Percentiles rank a stretch among this genome's conserved stretches.
Evolutionary conservation across 1,284 basidiomycete genomes (phyloP).

Genomic region (Puccinia hordei): DNA sequence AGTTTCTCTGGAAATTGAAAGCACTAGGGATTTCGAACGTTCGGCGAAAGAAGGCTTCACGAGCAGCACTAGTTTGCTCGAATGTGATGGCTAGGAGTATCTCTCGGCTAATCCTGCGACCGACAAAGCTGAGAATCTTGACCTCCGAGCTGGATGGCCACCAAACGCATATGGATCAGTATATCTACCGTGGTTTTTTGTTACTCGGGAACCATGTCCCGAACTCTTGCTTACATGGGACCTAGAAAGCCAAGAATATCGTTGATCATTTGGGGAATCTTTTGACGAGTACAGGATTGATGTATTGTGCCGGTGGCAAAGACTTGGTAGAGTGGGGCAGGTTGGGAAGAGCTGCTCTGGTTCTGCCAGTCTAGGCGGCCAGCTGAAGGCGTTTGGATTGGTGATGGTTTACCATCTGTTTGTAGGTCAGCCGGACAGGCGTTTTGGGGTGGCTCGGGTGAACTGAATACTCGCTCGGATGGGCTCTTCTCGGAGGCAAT

Average conservation of each 20-base stretch:
- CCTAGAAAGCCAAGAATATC: neutral
- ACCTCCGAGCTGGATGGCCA: neutral
- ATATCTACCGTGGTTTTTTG: neutral
- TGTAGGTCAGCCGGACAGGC: neutral
- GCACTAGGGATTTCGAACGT: neutral
- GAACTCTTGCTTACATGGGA: neutral
- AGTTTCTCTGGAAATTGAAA: neutral
- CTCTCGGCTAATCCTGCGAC: neutral
- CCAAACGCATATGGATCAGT: neutral
- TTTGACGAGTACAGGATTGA: neutral
- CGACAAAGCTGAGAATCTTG: neutral
- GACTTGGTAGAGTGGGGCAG: neutral
- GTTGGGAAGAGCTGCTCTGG: neutral
- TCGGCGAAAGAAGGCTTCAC: neutral
- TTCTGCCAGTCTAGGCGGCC: neutral
- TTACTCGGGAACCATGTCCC: neutral
- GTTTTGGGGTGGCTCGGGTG: neutral
- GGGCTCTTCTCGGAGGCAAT: neutral
- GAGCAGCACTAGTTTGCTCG: constrained; percentile 6
- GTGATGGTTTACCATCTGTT: neutral
- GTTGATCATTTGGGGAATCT: neutral
- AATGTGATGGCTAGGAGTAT: constrained; percentile 2
- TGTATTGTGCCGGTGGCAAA: neutral
- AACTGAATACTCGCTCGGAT: neutral
- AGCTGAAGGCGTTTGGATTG: neutral